These are phyloP conservation scores for Ploettnerulaceae sp. DNA, from an alignment of 2,329 filamentous ascomycete species.

Conservation along the genomic window DNA sequence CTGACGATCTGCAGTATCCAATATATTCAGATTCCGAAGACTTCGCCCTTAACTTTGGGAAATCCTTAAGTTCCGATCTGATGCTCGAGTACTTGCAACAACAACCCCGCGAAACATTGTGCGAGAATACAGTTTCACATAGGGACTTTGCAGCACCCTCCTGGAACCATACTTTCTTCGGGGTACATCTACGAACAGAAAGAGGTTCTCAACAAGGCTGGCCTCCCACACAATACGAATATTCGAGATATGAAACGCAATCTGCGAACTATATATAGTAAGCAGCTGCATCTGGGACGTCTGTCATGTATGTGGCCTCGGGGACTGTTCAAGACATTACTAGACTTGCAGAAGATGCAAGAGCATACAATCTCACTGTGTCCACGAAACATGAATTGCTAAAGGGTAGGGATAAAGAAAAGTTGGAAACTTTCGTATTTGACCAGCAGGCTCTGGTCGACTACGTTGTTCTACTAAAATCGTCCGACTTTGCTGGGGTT, in stretches of 20 bases:
- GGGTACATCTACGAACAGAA: slow-evolving; percentile 28
- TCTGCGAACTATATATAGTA: slow-evolving; percentile 36
- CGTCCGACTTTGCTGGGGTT: slow-evolving; percentile 40
- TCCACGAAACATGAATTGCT: slow-evolving; percentile 41
- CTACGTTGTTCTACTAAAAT: slow-evolving; percentile 44
- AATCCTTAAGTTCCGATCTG: slow-evolving; percentile 24
- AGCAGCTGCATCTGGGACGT: slow-evolving; percentile 26
- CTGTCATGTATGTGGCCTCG: slow-evolving; percentile 40
- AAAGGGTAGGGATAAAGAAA: slow-evolving; percentile 30
- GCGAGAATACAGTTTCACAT: slow-evolving; percentile 9
- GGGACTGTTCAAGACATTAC: slow-evolving; percentile 37
- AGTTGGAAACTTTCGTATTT: slow-evolving; percentile 37
- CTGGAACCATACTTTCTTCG: slow-evolving; percentile 15
- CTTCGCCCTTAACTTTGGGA: slow-evolving; percentile 25
- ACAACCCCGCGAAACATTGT: slow-evolving; percentile 16
- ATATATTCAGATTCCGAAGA: slow-evolving; percentile 23
- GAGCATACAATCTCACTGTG: slow-evolving; percentile 35
- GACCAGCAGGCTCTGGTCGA: slow-evolving; percentile 47
- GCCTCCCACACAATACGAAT: slow-evolving; percentile 19
- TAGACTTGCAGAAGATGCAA: slow-evolving; percentile 36
- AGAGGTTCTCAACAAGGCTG: slow-evolving; percentile 23
- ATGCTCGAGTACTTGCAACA: slow-evolving; percentile 25
- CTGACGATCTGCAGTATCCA: slow-evolving; percentile 24
- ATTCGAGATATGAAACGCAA: slow-evolving; percentile 30
- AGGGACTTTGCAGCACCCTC: slow-evolving; percentile 10